phyloP scores from a whole-genome alignment of 1,139 yeast genomes.

The Martiniozyma asiatica region DNA sequence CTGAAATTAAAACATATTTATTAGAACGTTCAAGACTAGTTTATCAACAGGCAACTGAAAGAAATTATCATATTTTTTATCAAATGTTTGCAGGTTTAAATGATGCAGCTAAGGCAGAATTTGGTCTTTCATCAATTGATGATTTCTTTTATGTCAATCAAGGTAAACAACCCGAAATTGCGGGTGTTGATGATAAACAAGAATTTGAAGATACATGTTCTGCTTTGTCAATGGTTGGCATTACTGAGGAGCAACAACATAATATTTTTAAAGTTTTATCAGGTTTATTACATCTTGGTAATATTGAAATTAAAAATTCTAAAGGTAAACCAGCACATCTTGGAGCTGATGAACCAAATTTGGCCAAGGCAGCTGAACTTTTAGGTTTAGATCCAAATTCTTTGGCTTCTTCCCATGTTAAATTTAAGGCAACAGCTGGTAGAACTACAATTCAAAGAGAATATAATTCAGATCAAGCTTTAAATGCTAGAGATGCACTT shows the following conservation, averaged over 20 bases:
- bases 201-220: conserved; percentile 67
- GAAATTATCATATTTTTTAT: conserved; percentile 93
- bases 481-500: conserved; percentile 90
- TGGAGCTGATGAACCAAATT: conserved; percentile 75
- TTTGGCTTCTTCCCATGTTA: conserved; percentile 87
- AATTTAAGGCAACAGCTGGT: conserved; percentile 88
- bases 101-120: conserved; percentile 41
- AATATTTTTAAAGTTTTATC: conserved; percentile 73
- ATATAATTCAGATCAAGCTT: conserved; percentile 72
- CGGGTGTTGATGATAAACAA: conserved; percentile 68
- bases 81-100: conserved; percentile 76
- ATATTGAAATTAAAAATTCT: conserved; percentile 77
- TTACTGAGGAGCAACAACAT: conserved; percentile 44
- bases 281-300: conserved; percentile 87
- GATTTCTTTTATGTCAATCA: conserved; percentile 81
- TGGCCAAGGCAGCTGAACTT: conserved; percentile 73
- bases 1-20: conserved; percentile 82
- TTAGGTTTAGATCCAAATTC: conserved; percentile 65
- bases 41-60: conserved; percentile 78
- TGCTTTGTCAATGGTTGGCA: conserved; percentile 74
- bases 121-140: conserved; percentile 51
- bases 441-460: conserved; percentile 84
- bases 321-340: conserved; percentile 67
- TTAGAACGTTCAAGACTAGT: conserved; percentile 91
- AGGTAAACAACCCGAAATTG: conserved; percentile 68